Evolutionary conservation across 257 asterid species (phyloP).

Genomic region (Haberlea rhodopensis): DNA sequence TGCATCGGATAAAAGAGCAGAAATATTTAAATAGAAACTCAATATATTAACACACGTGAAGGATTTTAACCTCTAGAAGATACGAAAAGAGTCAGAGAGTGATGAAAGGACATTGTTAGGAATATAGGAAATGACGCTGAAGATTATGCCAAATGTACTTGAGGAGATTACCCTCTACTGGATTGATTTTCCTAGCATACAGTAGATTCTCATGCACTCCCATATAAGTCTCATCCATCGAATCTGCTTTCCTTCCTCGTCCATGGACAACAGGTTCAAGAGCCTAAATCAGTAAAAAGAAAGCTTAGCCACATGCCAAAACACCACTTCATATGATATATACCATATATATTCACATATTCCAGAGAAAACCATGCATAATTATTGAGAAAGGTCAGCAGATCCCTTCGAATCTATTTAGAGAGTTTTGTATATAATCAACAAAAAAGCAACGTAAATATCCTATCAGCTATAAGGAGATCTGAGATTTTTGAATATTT

Average conservation of each 20-base stretch:
- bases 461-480: not conserved
- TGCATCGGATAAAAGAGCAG: not conserved
- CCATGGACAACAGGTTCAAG: slow-evolving; percentile 90
- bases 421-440: not conserved
- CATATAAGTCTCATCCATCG: slow-evolving; percentile 77
- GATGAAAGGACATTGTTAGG: slow-evolving; percentile 3
- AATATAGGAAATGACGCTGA: not conserved
- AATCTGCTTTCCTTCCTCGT: slow-evolving; percentile 84
- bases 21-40: slow-evolving; percentile 8
- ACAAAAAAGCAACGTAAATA: not conserved
- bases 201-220: slow-evolving; percentile 80
- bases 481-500: too few species aligned
- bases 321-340: not conserved
- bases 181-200: slow-evolving; percentile 87
- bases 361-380: too few species aligned
- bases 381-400: not conserved
- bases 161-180: slow-evolving; percentile 71
- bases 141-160: not conserved
- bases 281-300: slow-evolving; percentile 39
- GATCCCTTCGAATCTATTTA: not conserved
- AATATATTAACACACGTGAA: not conserved
- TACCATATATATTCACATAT: not conserved
- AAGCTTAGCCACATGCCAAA: slow-evolving; percentile 18
- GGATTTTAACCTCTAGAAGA: slow-evolving; percentile 13
- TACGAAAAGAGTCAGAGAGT: slow-evolving; percentile 6